phyloP scores from a whole-genome alignment of 176 grass and related monocot species.

The Melocanna baccifera region DNA sequence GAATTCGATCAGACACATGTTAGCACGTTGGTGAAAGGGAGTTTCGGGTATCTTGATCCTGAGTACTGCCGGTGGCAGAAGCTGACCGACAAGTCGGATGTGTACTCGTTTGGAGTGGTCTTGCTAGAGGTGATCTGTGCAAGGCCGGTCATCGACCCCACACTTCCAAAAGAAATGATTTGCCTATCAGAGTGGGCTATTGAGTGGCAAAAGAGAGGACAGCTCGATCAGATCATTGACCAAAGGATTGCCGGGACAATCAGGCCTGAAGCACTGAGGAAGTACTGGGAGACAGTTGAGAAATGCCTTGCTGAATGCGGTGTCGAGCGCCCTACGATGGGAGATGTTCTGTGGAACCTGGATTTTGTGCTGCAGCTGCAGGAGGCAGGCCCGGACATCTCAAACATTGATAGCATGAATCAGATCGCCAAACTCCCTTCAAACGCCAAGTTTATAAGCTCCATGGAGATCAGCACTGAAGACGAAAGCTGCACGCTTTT shows the following conservation, averaged over 20 bases:
- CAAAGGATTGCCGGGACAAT: constrained; percentile 57
- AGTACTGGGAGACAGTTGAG: constrained; percentile 74
- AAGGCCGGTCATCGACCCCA: constrained; percentile 73
- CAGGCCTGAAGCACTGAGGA: constrained; percentile 63
- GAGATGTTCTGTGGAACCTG: constrained; percentile 91
- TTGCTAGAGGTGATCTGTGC: constrained; percentile 86
- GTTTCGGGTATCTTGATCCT: constrained; percentile 88
- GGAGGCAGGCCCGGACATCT: constrained; percentile 66
- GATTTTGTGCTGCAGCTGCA: constrained; percentile 93
- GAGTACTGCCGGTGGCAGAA: constrained; percentile 94
- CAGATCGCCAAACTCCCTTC: constrained; percentile 51
- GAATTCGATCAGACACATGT: constrained; percentile 90
- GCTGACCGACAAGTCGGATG: constrained; percentile 93
- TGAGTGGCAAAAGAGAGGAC: constrained; percentile 83
- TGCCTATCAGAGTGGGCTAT: constrained; percentile 89
- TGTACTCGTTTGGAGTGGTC: constrained; percentile 94
- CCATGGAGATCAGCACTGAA: constrained; percentile 38
- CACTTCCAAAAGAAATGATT: constrained; percentile 80
- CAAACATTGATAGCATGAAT: constrained; percentile 79
- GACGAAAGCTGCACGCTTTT: constrained; percentile 2
- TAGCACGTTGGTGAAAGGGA: constrained; percentile 91
- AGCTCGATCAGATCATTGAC: constrained; percentile 69
- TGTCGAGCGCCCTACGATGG: constrained; percentile 78
- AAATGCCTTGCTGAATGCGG: constrained; percentile 86
- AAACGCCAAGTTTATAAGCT: constrained; percentile 40